These are phyloP conservation scores for Mentha longifolia DNA, from an alignment of 257 asterid genomes.

Conservation along the genomic window DNA sequence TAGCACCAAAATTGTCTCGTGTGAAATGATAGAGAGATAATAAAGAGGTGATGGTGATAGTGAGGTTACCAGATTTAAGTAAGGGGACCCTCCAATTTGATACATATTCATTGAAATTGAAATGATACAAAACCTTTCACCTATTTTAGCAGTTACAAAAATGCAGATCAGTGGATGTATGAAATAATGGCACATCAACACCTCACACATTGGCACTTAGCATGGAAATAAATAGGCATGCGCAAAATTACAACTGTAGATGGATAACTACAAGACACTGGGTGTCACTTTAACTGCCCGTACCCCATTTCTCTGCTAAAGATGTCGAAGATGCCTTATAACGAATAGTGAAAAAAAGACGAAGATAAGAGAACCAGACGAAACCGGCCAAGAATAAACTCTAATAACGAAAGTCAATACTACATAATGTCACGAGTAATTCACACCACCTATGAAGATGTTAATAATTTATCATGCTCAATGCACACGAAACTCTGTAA, in stretches of 20 bases:
- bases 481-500: not conserved
- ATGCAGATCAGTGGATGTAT: conserved; percentile 16
- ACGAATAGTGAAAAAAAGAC: not conserved
- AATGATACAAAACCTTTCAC: conserved; percentile 20
- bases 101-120: not conserved
- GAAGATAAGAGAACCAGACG: not conserved
- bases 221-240: conserved; percentile 27
- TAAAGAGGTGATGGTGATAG: conserved; percentile 29
- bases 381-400: not conserved
- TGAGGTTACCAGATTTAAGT: conserved; percentile 33
- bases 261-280: conserved; percentile 34
- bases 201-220: not conserved
- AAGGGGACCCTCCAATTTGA: conserved; percentile 20
- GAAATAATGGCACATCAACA: conserved; percentile 18
- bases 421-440: not conserved
- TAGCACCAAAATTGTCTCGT: conserved; percentile 22
- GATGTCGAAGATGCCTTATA: not conserved
- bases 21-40: conserved; percentile 7
- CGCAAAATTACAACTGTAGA: conserved; percentile 31
- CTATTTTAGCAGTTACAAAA: not conserved
- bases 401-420: not conserved
- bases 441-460: too few species aligned
- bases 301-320: conserved; percentile 9
- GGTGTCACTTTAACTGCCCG: conserved; percentile 11
- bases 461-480: not conserved